phyloP scores from a whole-genome alignment of 441 rosid species.

The Gossypium armourianum region DNA sequence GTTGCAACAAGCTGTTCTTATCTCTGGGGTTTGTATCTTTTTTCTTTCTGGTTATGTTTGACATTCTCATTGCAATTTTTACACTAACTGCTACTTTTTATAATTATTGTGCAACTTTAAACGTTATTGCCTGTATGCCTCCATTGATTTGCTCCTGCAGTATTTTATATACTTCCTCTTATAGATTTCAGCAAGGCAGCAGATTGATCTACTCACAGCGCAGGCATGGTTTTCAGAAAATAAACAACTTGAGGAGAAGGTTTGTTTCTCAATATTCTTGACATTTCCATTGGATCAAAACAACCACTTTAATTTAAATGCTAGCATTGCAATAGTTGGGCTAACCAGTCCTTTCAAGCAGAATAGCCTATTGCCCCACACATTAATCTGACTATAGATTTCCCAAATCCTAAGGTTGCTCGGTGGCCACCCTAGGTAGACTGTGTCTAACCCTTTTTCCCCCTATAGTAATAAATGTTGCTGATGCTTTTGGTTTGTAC shows the following conservation, averaged over 20 bases:
- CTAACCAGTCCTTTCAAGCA: not conserved
- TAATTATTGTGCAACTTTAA: not conserved
- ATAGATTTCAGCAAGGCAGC: slow-evolving; percentile 62
- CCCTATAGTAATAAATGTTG: not conserved
- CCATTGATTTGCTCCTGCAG: not conserved
- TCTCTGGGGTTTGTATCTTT: not conserved
- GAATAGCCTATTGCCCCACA: not conserved
- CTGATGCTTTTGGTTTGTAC: slow-evolving; percentile 6
- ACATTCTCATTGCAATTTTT: not conserved
- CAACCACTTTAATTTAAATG: not conserved
- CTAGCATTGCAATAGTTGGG: not conserved
- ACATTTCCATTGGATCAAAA: not conserved
- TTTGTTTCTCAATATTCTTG: slow-evolving; percentile 16
- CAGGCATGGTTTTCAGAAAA: slow-evolving; percentile 79
- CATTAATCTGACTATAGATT: not conserved
- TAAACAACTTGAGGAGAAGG: slow-evolving; percentile 65
- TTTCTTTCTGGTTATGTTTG: not conserved
- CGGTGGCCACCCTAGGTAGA: not conserved
- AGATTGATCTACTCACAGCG: slow-evolving; percentile 67
- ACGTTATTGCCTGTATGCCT: not conserved
- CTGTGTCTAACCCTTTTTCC: not conserved
- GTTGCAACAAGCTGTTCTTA: not conserved
- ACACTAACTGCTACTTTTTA: not conserved
- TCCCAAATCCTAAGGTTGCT: not conserved
- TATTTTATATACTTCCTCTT: not conserved